A percentile compares a stretch with the other conserved stretches of the same genome.
phyloP scores from a whole-genome alignment of 2,329 filamentous ascomycete genomes.

The Fusarium anguioides region DNA sequence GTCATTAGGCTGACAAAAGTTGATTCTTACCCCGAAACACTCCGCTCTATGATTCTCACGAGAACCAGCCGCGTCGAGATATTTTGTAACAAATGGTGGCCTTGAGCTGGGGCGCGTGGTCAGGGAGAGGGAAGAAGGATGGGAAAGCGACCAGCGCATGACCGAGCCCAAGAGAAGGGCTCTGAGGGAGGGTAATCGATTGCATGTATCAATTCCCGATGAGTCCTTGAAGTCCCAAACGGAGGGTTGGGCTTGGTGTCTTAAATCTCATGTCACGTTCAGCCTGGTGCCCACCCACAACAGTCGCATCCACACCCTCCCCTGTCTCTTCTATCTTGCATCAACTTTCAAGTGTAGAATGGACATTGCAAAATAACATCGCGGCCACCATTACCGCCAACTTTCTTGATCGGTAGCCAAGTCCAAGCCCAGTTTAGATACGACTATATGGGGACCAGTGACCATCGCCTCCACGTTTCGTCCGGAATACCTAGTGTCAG shows the following conservation, averaged over 20 bases:
- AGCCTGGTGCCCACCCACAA: constrained; percentile 43
- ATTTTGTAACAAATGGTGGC: constrained; percentile 27
- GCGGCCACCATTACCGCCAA: constrained; percentile 34
- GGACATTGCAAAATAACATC: constrained; percentile 28
- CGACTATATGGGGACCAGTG: constrained; percentile 26
- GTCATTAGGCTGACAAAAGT: constrained; percentile 23
- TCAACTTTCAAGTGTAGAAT: constrained; percentile 17
- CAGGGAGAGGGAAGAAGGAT: constrained; percentile 33
- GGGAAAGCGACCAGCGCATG: constrained; percentile 36
- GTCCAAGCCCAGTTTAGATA: constrained; percentile 24
- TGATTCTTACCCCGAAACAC: constrained; percentile 16
- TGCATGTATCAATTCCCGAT: constrained; percentile 46
- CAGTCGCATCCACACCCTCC: constrained; percentile 34
- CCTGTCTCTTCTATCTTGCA: constrained; percentile 25
- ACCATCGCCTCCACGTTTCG: constrained; percentile 33
- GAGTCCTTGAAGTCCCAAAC: constrained; percentile 39
- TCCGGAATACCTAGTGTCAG: constrained; percentile 35
- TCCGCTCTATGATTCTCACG: constrained; percentile 1
- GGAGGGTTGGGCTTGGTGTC: constrained; percentile 50
- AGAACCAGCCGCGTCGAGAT: constrained; percentile 23
- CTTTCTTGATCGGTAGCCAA: constrained; percentile 29
- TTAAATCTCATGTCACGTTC: constrained; percentile 53
- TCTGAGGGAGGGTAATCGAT: constrained; percentile 37
- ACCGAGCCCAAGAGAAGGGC: constrained; percentile 34
- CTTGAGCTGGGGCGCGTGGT: constrained; percentile 39